Percentiles rank a stretch among this genome's conserved stretches.
phyloP scores from a whole-genome alignment of 495 filamentous ascomycete genomes.

The Cercophora newfieldiana region DNA sequence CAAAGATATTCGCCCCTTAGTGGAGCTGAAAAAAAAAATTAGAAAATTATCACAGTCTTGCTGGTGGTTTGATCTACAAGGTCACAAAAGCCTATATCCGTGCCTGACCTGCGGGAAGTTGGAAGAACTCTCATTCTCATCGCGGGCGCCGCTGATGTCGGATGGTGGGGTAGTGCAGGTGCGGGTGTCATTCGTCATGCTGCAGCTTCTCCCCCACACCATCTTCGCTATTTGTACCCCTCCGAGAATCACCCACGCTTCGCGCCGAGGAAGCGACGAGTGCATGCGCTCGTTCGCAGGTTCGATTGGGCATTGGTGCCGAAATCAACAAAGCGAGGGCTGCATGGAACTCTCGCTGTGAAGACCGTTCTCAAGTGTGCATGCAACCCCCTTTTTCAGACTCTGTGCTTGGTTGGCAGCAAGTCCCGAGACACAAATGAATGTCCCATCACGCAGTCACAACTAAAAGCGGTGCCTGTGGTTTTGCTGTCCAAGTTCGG shows the following conservation, averaged over 20 bases:
- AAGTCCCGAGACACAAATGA: no score
- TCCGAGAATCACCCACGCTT: neutral
- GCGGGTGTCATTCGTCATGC: slow-evolving; percentile 25
- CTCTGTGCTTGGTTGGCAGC: no score
- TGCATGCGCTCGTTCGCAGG: neutral
- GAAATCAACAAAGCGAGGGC: no score
- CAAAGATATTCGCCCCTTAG: neutral
- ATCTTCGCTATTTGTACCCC: neutral
- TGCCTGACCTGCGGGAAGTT: slow-evolving; percentile 11
- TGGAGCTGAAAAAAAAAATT: neutral
- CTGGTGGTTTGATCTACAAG: slow-evolving; percentile 6
- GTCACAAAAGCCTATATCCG: slow-evolving; percentile 6
- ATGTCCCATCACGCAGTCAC: no score
- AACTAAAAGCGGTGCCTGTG: no score
- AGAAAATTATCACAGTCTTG: neutral
- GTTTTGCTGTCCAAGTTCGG: no score
- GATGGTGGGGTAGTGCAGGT: slow-evolving; percentile 17
- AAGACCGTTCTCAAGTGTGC: no score
- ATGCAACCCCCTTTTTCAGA: no score
- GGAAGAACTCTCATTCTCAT: neutral
- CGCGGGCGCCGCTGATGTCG: slow-evolving; percentile 8
- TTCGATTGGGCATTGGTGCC: neutral
- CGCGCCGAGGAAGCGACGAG: neutral
- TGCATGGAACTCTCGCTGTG: no score
- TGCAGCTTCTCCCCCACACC: slow-evolving; percentile 15